Base-by-base conservation (phyloP, 768 basidiomycete species). In the Paxillus rubicundulus region DNA sequence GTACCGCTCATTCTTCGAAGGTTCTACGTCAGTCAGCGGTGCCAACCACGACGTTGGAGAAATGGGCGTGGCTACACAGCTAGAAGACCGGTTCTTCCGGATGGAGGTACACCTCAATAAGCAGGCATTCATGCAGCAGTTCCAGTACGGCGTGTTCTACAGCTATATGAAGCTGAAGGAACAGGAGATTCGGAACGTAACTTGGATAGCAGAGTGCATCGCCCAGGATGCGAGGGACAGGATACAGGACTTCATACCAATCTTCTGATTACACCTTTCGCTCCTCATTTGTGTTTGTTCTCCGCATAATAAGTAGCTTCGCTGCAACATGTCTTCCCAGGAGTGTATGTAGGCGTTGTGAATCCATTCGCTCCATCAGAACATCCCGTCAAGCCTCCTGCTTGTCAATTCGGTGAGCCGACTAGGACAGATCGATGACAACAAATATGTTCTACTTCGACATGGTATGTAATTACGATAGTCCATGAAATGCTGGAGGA, bases 141-240 rank as follows among this genome's bases (percentile, higher is more conserved):
- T 98, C 79, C 94, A 98, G 70, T 86, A 88, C 63, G 91, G 88
- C 37, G 85, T 96, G 33, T 98, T 93, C 68, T 94, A 91, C 67
- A 86, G 86, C 65, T 98, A 95, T 68, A 80, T 97, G 71, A 92
- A 91, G 72, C 73, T 92, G 72, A 92, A 90, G 76, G 91, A 93
- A 72, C 88, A 92, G 75, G 91, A 94, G 73, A 88, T 92, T 55
- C 77, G 90, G 56, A 92, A 89, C 62, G 62, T 94, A 61, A 91
- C 88, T 27, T 93, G 91, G 92, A 94, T 97, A 72, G 92, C 93
- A 49, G 96, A 98, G 75, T 98, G 96, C 71, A 97, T 98, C 61
- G 94, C 94, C 9, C 96, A 98, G 76, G 87, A 96, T 73, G 93
- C 94, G 40, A 85, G 87, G 71, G 92, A 97, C 64, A 84, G 96